Evolutionary conservation across 73 alveolate species (phyloP).

Genomic region (Tetrahymena borealis): DNA sequence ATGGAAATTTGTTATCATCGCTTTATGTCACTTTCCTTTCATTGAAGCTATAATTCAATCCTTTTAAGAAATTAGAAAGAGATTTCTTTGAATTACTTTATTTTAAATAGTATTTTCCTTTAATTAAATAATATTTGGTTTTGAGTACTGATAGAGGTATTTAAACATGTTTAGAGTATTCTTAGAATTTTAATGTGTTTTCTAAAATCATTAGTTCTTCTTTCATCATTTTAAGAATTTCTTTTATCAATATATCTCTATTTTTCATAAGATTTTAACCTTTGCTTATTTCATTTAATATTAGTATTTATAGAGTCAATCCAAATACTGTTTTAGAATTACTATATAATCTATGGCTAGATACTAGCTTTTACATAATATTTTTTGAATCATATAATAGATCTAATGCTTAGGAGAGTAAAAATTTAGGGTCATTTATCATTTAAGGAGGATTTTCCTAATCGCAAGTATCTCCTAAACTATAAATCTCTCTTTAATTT

Average conservation of each 20-base stretch:
- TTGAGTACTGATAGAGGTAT: background rate
- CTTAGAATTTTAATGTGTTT: background rate
- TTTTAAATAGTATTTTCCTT: no score
- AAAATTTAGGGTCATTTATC: no score
- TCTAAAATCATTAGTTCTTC: background rate
- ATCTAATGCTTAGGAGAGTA: no score
- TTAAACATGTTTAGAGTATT: background rate
- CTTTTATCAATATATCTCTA: background rate
- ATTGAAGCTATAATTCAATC: no score
- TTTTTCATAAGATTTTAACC: background rate
- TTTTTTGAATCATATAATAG: background rate
- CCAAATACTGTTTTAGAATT: background rate
- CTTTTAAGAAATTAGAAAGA: background rate
- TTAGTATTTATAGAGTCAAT: background rate
- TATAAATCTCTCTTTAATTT: no score
- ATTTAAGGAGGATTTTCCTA: no score
- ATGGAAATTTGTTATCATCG: no score
- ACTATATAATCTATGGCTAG: background rate
- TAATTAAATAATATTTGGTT: no score
- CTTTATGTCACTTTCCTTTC: no score
- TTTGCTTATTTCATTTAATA: background rate
- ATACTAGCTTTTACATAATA: background rate
- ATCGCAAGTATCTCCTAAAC: no score
- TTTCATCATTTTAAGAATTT: background rate
- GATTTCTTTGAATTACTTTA: no score